Conservation (phyloP, 2,329 filamentous ascomycete genomes). For the Apiospora sp. region DNA sequence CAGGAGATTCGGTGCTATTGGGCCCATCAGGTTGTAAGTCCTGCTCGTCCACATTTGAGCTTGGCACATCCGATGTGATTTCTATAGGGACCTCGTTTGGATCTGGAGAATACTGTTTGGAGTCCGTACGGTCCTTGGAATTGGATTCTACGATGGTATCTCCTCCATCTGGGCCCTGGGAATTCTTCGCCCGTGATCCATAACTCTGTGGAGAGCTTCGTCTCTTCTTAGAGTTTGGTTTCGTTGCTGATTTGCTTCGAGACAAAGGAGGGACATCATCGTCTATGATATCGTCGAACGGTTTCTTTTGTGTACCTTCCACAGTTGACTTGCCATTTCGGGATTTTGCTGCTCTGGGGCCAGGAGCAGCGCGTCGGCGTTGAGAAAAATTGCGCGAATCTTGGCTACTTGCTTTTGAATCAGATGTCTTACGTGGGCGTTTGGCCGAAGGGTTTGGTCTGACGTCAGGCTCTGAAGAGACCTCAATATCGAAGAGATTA, state of each 20-base stretch:
- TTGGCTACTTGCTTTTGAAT: background rate
- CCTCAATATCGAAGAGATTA: background rate
- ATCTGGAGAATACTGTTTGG: background rate
- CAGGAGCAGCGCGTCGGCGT: background rate
- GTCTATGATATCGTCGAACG: background rate
- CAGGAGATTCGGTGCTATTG: background rate
- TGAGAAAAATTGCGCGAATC: background rate
- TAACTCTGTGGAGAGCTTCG: background rate
- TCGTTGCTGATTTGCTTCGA: background rate
- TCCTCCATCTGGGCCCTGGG: background rate
- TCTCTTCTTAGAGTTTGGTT: constrained; percentile 12
- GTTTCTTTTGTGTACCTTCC: background rate
- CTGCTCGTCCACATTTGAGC: background rate
- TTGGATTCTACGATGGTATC: background rate
- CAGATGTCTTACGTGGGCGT: background rate
- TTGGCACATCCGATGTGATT: background rate
- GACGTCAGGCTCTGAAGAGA: background rate
- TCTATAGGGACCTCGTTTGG: background rate
- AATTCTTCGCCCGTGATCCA: background rate
- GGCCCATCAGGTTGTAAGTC: background rate
- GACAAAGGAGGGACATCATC: background rate
- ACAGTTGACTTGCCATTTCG: background rate
- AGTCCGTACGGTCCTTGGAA: background rate
- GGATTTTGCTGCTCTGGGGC: background rate
- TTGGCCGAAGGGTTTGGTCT: background rate